These are phyloP conservation scores for Mortierella sp. DNA, from an alignment of 371 early-diverging fungal genomes.

Conservation along the genomic window DNA sequence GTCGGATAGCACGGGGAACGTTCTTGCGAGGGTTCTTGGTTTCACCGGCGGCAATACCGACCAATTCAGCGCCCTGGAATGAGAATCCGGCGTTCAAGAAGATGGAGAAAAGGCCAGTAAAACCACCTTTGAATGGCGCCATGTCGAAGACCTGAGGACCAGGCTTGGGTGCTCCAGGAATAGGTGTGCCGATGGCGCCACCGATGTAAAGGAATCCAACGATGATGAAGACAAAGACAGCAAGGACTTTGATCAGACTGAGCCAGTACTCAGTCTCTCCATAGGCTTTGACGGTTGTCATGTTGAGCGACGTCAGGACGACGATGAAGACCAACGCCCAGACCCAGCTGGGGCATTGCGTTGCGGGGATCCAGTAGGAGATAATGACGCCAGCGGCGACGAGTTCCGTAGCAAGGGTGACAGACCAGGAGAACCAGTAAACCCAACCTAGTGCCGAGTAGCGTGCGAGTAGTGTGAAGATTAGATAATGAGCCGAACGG, in stretches of 20 bases:
- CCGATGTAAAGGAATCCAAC: conserved; percentile 80
- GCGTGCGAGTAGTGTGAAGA: background rate
- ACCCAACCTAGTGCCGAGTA: conserved; percentile 58
- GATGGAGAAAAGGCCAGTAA: conserved; percentile 72
- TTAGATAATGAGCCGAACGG: background rate
- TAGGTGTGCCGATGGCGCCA: conserved; percentile 69
- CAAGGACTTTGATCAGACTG: conserved; percentile 64
- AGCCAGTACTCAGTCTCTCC: conserved; percentile 76
- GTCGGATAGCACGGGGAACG: conserved; percentile 79
- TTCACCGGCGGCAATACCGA: conserved; percentile 84
- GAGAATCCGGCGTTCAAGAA: conserved; percentile 88
- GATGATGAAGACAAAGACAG: conserved; percentile 77
- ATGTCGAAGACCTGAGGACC: conserved; percentile 58
- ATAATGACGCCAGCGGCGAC: conserved; percentile 74
- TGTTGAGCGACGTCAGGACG: conserved; percentile 50
- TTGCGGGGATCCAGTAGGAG: conserved; percentile 78
- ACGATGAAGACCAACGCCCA: conserved; percentile 53
- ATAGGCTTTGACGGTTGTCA: conserved; percentile 57
- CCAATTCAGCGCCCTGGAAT: conserved; percentile 88
- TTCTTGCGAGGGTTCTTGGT: conserved; percentile 78
- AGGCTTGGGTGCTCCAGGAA: conserved; percentile 51
- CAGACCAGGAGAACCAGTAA: conserved; percentile 90
- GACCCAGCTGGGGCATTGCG: conserved; percentile 54
- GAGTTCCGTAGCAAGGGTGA: conserved; percentile 84
- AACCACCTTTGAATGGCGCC: conserved; percentile 83